Conservation (phyloP, 345 rosid genomes). For the thale cress (Arabidopsis thaliana) region DNA sequence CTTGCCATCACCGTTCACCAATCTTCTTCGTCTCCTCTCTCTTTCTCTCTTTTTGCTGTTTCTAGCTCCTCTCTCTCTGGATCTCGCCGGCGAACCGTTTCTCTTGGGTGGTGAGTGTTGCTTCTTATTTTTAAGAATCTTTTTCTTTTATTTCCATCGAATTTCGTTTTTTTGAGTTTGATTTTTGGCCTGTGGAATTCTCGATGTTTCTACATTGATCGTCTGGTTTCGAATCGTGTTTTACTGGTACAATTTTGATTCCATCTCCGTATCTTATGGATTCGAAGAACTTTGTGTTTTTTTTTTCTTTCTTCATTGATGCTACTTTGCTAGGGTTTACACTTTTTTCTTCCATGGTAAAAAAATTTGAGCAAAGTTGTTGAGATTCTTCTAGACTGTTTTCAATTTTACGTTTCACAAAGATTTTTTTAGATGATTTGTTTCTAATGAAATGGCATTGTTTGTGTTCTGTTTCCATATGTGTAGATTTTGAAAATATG, state of each 20-base stretch:
- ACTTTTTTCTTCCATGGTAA: not conserved
- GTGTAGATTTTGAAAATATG: slow-evolving; percentile 11
- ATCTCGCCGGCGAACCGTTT: slow-evolving; percentile 44
- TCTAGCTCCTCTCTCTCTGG: slow-evolving; percentile 14
- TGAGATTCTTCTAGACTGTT: not conserved
- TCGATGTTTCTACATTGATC: slow-evolving; percentile 11
- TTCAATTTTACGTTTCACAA: not conserved
- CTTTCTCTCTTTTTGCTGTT: slow-evolving; percentile 14
- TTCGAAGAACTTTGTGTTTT: not conserved
- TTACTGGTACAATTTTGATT: not conserved
- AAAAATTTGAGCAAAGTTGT: slow-evolving; percentile 8
- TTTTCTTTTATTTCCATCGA: not conserved
- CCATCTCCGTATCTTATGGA: not conserved
- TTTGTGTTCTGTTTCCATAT: slow-evolving; percentile 13
- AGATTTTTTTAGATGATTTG: not conserved
- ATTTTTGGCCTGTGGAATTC: slow-evolving; percentile 2
- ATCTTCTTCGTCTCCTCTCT: not conserved
- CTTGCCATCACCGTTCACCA: slow-evolving; percentile 37
- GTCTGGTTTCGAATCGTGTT: slow-evolving; percentile 5
- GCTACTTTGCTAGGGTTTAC: slow-evolving; percentile 30
- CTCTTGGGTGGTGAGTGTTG: slow-evolving; percentile 43
- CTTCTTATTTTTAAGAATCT: not conserved
- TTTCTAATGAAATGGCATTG: not conserved
- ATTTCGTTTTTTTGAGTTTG: not conserved
- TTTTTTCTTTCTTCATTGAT: not conserved